Base-by-base conservation (phyloP, 805 yeast species). In the Sungouiozyma intestinalis region DNA sequence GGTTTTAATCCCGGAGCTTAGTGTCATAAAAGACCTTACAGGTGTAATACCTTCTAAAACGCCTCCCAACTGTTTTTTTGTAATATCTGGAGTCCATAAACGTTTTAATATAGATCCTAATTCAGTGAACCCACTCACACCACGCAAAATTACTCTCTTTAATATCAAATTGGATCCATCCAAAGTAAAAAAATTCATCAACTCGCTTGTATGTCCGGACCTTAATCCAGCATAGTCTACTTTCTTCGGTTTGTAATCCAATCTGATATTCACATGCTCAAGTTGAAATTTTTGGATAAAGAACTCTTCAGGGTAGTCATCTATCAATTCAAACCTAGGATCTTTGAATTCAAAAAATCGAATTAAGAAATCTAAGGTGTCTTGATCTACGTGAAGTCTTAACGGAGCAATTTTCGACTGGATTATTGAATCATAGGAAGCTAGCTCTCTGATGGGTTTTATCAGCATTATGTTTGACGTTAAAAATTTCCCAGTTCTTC, bases 161-260 rank as follows among this genome's bases (percentile, higher is more conserved):
- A 92, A 64, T 0, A 71, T 68, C 55, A 92, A 73, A 33, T 74
- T 77, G 0, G 97, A 83, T 33, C 87, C 97, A 54, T 90, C 96
- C 33, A 92, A 68, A 6, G 81, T 80, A 62, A 92, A 88, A 48
- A 92, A 76, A 57, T 92, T 92, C 74, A 86, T 78, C 40, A 92
- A 73, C 57, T 90, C 97, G 2, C 82, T 79, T 13, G 62, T 75
- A 46, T 81, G 86, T 0, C 97, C 97, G 0, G 95, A 81, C 44
- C 85, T 69, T 24, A 88, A 71, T 0, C 95, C 96, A 2, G 78
- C 75, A 55, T 83, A 85, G 58, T 90, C 94, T 21, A 90, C 71
- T 49, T 78, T 83, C 57, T 87, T 87, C 0, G 98, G 97, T 57
- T 86, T 87, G 59, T 92, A 92, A 60, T 92, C 97, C 34, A 92